Evolutionary conservation across 257 asterid genomes (phyloP).

Genomic region (Solanum gandarillasii): DNA sequence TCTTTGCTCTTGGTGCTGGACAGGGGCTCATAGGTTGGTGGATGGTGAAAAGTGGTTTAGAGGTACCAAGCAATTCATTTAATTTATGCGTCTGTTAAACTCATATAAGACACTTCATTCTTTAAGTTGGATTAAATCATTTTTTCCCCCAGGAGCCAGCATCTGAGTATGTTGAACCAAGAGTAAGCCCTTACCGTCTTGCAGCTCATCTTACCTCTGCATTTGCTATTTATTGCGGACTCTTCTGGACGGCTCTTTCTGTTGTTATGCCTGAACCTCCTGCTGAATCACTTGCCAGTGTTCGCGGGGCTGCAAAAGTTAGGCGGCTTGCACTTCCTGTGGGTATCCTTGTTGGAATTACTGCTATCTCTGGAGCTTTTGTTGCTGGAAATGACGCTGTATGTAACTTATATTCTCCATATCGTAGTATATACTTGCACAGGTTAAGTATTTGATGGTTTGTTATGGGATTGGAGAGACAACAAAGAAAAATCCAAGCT

Average conservation of each 20-base stretch:
- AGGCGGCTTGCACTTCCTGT: conserved; percentile 72
- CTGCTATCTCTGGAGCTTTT: conserved; percentile 95
- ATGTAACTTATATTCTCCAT: conserved; percentile 15
- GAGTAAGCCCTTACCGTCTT: conserved; percentile 97
- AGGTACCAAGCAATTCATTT: conserved; percentile 37
- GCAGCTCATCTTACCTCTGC: conserved; percentile 97
- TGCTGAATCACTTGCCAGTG: conserved; percentile 70
- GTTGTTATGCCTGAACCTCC: conserved; percentile 98
- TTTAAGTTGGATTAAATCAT: neutral
- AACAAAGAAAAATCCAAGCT: neutral
- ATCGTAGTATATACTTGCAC: neutral
- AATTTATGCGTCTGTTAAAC: neutral
- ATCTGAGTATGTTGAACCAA: conserved; percentile 72
- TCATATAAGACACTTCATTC: neutral
- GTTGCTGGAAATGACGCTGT: conserved; percentile 99
- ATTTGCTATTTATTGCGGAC: conserved; percentile 76
- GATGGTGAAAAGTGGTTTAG: conserved; percentile 98
- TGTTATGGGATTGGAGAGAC: neutral
- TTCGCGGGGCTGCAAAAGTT: conserved; percentile 80
- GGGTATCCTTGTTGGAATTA: conserved; percentile 70
- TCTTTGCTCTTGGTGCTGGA: conserved; percentile 97
- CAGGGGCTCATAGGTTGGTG: conserved; percentile 99
- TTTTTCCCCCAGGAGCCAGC: conserved; percentile 52
- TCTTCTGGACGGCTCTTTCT: conserved; percentile 89
- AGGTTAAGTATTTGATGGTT: neutral